These are phyloP conservation scores for Chenopodium album DNA, from an alignment of 148 eudicot species.

Conservation along the genomic window DNA sequence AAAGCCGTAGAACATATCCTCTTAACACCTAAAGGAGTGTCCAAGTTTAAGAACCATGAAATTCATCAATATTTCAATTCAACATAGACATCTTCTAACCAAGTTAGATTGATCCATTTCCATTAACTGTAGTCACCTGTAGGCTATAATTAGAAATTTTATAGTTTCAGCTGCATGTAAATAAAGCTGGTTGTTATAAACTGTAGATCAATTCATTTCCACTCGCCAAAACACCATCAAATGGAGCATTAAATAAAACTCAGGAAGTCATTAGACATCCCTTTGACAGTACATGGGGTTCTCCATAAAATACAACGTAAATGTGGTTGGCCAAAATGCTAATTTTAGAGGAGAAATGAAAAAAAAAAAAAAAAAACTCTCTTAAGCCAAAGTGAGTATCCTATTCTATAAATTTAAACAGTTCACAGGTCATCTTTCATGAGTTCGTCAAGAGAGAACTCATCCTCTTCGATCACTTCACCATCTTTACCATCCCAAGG, in stretches of 20 bases:
- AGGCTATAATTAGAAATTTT: too few species aligned
- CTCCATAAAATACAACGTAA: slow-evolving; percentile 19
- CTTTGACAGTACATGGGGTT: slow-evolving; percentile 8
- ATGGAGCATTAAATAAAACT: neutral
- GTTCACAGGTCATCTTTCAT: slow-evolving; percentile 75
- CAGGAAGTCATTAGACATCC: slow-evolving; percentile 6
- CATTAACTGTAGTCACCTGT: too few species aligned
- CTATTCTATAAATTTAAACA: slow-evolving; percentile 21
- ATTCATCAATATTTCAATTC: too few species aligned
- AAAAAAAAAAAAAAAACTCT: neutral
- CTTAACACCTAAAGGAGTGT: too few species aligned
- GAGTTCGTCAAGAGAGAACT: slow-evolving; percentile 94
- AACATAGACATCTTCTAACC: too few species aligned
- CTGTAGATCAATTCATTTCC: neutral
- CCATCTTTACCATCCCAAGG: slow-evolving; percentile 99
- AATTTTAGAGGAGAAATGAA: neutral
- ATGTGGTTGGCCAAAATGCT: slow-evolving; percentile 8
- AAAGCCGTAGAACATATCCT: too few species aligned
- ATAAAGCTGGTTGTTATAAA: too few species aligned
- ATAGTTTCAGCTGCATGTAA: too few species aligned
- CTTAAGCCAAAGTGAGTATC: slow-evolving; percentile 1
- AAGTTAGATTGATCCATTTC: too few species aligned
- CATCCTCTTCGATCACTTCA: slow-evolving; percentile 83
- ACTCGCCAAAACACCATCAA: neutral
- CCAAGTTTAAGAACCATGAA: too few species aligned